phyloP scores from a whole-genome alignment of 139 green algal genomes.

The Nannochloris sp. region DNA sequence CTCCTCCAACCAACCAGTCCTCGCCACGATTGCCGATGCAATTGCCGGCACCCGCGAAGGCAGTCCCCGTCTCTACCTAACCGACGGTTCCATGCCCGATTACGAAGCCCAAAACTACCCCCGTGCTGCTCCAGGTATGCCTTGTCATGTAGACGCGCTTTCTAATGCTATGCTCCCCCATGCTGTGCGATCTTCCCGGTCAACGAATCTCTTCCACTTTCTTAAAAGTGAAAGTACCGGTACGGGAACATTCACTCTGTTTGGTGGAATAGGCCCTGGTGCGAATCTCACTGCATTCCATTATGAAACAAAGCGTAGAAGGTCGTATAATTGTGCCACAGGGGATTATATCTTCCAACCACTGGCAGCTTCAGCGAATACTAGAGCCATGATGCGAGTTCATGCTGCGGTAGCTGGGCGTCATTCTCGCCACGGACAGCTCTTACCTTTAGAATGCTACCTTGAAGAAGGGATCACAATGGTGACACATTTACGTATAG shows the following conservation, averaged over 20 bases:
- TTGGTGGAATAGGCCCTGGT: constrained; percentile 21
- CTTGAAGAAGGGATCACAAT: constrained; percentile 35
- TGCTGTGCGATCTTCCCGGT: constrained; percentile 18
- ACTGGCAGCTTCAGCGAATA: constrained; percentile 14
- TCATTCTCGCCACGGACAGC: constrained; percentile 21
- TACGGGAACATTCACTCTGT: constrained; percentile 34
- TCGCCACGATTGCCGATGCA: constrained; percentile 1
- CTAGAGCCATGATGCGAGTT: constrained; percentile 30
- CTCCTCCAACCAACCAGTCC: neutral
- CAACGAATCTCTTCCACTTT: constrained; percentile 28
- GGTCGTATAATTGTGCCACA: constrained; percentile 30
- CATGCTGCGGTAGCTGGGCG: constrained; percentile 22
- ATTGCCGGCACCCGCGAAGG: neutral
- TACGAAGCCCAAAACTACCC: constrained; percentile 7
- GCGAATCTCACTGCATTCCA: constrained; percentile 38
- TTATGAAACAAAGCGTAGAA: constrained; percentile 33
- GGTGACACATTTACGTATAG: constrained; percentile 20
- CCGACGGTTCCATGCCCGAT: constrained; percentile 24
- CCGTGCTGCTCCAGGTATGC: constrained; percentile 19
- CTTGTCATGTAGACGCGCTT: constrained; percentile 13
- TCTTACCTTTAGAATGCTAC: constrained; percentile 38
- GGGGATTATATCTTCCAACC: constrained; percentile 41
- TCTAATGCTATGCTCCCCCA: constrained; percentile 23
- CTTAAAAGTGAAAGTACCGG: constrained; percentile 37
- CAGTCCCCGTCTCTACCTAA: constrained; percentile 34